A percentile compares a stretch with the other conserved stretches of the same genome.
Conservation (phyloP, 345 rosid genomes). For the Salix exigua region DNA sequence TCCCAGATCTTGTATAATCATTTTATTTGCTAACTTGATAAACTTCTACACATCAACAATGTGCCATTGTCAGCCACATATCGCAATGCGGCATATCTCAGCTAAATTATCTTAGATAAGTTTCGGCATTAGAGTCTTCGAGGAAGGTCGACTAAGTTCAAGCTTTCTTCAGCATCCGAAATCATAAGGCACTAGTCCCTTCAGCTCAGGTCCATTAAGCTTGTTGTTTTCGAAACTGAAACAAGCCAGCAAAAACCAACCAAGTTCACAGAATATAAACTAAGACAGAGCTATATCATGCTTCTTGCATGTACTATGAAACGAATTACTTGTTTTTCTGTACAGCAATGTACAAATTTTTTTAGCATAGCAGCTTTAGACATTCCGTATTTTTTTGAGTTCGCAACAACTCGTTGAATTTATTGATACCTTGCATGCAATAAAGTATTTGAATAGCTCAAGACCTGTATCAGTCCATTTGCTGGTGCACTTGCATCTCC, state of each 20-base stretch:
- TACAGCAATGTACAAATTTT: not conserved
- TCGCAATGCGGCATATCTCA: not conserved
- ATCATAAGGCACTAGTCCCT: conserved; percentile 63
- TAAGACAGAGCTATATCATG: not conserved
- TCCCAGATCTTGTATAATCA: not conserved
- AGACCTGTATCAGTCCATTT: not conserved
- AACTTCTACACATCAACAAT: not conserved
- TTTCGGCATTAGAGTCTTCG: not conserved
- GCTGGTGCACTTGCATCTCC: not conserved
- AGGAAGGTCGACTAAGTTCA: not conserved
- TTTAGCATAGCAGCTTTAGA: not conserved
- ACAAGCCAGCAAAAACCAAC: conserved; percentile 1
- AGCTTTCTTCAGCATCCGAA: conserved; percentile 52
- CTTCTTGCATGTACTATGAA: not conserved
- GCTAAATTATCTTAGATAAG: not conserved
- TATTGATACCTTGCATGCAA: not conserved
- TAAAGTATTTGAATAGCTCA: not conserved
- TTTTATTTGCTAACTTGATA: conserved; percentile 8
- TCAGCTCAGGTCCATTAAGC: conserved; percentile 67
- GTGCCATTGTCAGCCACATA: not conserved
- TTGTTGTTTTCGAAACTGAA: conserved; percentile 54
- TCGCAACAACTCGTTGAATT: not conserved
- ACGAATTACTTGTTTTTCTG: not conserved
- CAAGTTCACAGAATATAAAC: not conserved
- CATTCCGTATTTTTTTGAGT: not conserved